Evolutionary conservation across 345 rosid genomes (phyloP).

Genomic region (thale cress (Arabidopsis thaliana)): DNA sequence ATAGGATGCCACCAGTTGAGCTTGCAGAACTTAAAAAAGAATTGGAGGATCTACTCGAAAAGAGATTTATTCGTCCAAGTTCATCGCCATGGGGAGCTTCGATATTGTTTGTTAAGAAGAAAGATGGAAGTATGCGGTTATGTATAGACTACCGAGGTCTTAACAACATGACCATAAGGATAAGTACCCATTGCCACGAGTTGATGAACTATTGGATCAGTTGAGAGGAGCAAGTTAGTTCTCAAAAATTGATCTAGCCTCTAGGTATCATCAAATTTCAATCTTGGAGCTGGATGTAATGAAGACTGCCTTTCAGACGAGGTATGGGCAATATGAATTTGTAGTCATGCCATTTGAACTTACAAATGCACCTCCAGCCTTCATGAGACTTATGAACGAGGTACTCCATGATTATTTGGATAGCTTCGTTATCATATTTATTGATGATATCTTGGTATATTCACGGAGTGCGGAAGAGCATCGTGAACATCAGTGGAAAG

Average conservation of each 20-base stretch:
- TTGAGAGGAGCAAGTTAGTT: neutral
- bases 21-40: neutral
- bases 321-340: too few species aligned
- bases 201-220: too few species aligned
- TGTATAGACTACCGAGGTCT: too few species aligned
- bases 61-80: neutral
- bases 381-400: neutral
- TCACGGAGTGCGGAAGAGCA: neutral
- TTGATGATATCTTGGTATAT: neutral
- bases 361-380: neutral
- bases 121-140: too few species aligned
- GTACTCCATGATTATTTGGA: neutral
- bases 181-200: too few species aligned
- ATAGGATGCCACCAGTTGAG: neutral
- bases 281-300: accelerated
- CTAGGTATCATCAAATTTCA: neutral
- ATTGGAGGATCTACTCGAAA: neutral
- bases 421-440: neutral
- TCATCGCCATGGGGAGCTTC: neutral
- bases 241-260: neutral
- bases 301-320: neutral
- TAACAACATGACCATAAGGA: too few species aligned
- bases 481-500: accelerated
- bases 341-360: neutral
- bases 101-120: too few species aligned